These are phyloP conservation scores for Botryobasidium botryosum DNA, from an alignment of 768 basidiomycete genomes.

Conservation along the genomic window DNA sequence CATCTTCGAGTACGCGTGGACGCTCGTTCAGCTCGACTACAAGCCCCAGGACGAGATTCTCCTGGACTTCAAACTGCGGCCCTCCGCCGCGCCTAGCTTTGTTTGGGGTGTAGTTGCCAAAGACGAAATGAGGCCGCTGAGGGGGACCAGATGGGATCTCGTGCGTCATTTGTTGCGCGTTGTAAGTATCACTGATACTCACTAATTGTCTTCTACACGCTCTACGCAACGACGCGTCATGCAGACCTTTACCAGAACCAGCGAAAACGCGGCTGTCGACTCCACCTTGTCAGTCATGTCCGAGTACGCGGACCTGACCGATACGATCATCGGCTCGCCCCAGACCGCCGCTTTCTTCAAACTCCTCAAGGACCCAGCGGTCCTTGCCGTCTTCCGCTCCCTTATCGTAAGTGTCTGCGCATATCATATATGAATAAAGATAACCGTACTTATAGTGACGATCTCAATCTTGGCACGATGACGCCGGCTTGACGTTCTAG, in stretches of 20 bases:
- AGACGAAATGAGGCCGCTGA: constrained; percentile 52
- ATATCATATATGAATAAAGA: constrained; percentile 4
- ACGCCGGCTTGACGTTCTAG: constrained; percentile 19
- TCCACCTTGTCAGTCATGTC: constrained; percentile 57
- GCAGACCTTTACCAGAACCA: constrained; percentile 70
- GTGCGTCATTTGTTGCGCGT: constrained; percentile 30
- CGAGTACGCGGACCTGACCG: constrained; percentile 76
- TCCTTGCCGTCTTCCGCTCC: constrained; percentile 66
- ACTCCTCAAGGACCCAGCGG: constrained; percentile 44
- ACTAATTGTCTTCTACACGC: too few relatives aligned
- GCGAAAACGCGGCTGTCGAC: constrained; percentile 47
- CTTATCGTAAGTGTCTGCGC: constrained; percentile 55
- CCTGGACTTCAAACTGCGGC: constrained; percentile 60
- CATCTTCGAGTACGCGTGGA: constrained; percentile 40
- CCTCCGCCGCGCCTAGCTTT: constrained; percentile 34
- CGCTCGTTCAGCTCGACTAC: constrained; percentile 63
- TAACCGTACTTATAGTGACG: constrained; percentile 2
- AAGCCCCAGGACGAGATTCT: constrained; percentile 47
- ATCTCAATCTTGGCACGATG: not conserved
- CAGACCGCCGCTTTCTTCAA: constrained; percentile 33
- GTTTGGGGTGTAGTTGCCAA: constrained; percentile 78
- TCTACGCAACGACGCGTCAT: too few relatives aligned
- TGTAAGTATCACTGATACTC: constrained; percentile 1
- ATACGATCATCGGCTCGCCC: constrained; percentile 48
- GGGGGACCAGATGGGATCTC: constrained; percentile 68